Evolutionary conservation across 306 rosid species (phyloP).

Genomic region (Parietaria judaica): DNA sequence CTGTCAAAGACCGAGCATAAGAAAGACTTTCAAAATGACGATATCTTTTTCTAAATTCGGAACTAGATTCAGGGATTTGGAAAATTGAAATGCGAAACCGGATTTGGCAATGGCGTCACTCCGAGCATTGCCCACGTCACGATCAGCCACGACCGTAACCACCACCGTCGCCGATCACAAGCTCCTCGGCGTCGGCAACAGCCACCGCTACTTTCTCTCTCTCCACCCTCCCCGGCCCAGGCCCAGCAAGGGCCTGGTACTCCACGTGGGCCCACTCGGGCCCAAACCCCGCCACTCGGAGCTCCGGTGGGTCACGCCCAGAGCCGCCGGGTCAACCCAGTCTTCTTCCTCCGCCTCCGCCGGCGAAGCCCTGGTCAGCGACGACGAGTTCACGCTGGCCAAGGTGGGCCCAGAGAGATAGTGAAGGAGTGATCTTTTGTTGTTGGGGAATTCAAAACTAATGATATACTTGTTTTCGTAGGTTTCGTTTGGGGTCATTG

Average conservation of each 20-base stretch:
- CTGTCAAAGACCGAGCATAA: too few relatives aligned
- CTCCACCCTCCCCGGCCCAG: constrained; percentile 2
- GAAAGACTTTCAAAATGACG: too few relatives aligned
- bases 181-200: constrained; percentile 12
- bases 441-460: neutral
- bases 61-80: too few relatives aligned
- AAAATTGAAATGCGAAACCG: too few relatives aligned
- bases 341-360: constrained; percentile 36
- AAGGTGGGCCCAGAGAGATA: constrained; percentile 31
- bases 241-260: constrained; percentile 14
- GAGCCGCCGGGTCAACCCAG: constrained; percentile 66
- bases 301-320: constrained; percentile 21
- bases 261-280: constrained; percentile 17
- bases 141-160: constrained; percentile 8
- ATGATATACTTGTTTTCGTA: constrained; percentile 23
- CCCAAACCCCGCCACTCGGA: constrained; percentile 2
- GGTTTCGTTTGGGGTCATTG: constrained; percentile 86
- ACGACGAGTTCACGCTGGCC: constrained; percentile 61
- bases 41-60: too few relatives aligned
- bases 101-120: neutral
- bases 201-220: constrained; percentile 16
- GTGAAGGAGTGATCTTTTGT: too few relatives aligned
- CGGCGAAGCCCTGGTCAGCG: constrained; percentile 35
- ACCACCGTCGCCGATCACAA: neutral
- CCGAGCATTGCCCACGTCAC: neutral